Evolutionary conservation across 805 yeast genomes (phyloP), one percentile per base, ranked within the genome.

Genomic region (Lipomyces orientalis): DNA sequence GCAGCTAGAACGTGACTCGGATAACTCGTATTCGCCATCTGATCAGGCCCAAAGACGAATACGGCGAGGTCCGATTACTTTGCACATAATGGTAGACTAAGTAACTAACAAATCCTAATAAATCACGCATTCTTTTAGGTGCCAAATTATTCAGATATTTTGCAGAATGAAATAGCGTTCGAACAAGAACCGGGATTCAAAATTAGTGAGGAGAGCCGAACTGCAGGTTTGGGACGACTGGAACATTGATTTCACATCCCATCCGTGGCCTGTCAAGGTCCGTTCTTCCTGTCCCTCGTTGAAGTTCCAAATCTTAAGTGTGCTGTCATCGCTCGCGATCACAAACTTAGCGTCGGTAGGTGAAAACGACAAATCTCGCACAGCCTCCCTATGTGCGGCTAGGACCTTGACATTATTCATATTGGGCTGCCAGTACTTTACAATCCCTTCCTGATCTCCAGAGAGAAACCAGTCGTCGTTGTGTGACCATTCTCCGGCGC

Each of bases 221-320:
- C 10, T 3, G 43, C 43, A 37, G 43, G 9, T 37, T 37, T 37
- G 43, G 14, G 43, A 37, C 4, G 39, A 9, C 39, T n/a, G n/a
- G n/a, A n/a, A n/a, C n/a, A n/a, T n/a, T n/a, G n/a, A 87, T 76
- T 95, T 95, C 29, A 95, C 98, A 79, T 95, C 99, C 99, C 99
- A 95, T 77, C 96, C 97, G 79, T 95, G 99, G 1, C 98, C 98
- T 31, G 87, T 84, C 64, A 95, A 81, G 0, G 86, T 83, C 59
- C 90, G 80, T 76, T 95, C 99, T 73, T 91, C 95, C 66, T 85
- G 81, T 49, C 95, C 95, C 75, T 90, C 91, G 75, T 91, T 89
- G 79, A 95, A 95, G 79, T 93, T 91, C 98, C 98, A 95, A 51
- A 95, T 88, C 76, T 95, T 96, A 68, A 94, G 81, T 5, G 89